Evolutionary conservation across 768 basidiomycete species (phyloP), one percentile per base, ranked within the genome.

Genomic region (Postia placenta): DNA sequence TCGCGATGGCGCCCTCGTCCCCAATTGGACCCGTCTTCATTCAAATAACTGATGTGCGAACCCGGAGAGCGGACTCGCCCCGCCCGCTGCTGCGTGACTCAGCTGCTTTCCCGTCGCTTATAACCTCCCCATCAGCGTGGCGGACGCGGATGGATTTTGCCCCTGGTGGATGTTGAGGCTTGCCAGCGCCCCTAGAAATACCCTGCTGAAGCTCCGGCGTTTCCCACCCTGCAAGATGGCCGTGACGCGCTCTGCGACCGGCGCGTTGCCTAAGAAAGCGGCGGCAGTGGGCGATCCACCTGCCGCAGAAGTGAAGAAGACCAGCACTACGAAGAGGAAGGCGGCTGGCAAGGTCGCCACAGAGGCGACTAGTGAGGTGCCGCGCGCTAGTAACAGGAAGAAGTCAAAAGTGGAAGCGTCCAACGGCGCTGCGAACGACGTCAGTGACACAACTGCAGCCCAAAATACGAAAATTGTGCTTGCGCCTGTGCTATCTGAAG

Each of bases 171-270:
- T n/a, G n/a, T n/a, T n/a, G n/a, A n/a, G n/a, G n/a, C n/a, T n/a
- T n/a, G n/a, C n/a, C n/a, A n/a, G n/a, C n/a, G n/a, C n/a, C n/a
- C n/a, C n/a, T n/a, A n/a, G n/a, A n/a, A n/a, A n/a, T n/a, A n/a
- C n/a, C n/a, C n/a, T n/a, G n/a, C n/a, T n/a, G n/a, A n/a, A n/a
- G n/a, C n/a, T n/a, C n/a, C n/a, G n/a, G n/a, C n/a, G n/a, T n/a
- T n/a, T n/a, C n/a, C n/a, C n/a, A n/a, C n/a, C 7, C 30, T 33
- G 7, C 30, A 33, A 33, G 14, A 50, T 23, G 38, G 61, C 61
- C 5, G 49, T 58, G 2, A 64, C 63, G 11, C 62, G 62, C 12
- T 64, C 62, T 5, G 50, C 56, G 15, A 52, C 45, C 14, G 57
- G 56, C 43, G 42, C 27, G 47, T 40, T 22, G 42, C 42, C 49